A percentile compares a stretch with the other conserved stretches of the same genome.
Conservation (phyloP, 805 yeast genomes). For the Ogataea naganishii region DNA sequence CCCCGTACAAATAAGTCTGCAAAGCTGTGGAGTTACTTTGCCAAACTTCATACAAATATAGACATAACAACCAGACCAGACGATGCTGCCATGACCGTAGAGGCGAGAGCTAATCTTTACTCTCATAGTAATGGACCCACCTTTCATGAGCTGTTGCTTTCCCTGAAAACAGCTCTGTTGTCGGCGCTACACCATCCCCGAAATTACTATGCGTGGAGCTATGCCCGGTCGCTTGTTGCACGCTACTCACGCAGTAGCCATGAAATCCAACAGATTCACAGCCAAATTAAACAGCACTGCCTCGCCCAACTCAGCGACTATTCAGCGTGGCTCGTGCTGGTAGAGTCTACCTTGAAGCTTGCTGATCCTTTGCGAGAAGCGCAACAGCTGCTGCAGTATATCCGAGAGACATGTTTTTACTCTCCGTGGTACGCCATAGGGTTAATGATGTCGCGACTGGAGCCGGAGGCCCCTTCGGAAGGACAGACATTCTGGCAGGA, state of each 20-base stretch:
- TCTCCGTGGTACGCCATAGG: constrained; percentile 1
- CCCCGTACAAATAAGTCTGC: constrained; percentile 26
- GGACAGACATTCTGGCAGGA: neutral
- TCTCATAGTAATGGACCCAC: no score
- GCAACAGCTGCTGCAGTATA: no score
- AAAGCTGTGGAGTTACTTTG: constrained; percentile 21
- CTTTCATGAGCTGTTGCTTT: neutral
- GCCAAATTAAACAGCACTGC: constrained; percentile 6
- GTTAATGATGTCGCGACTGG: no score
- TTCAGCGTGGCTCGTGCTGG: constrained; percentile 14
- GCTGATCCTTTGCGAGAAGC: neutral
- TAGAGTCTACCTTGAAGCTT: constrained; percentile 5
- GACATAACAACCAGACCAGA: neutral
- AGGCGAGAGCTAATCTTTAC: no score
- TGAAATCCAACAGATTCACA: constrained; percentile 1
- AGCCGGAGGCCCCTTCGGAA: neutral
- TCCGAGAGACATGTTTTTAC: neutral
- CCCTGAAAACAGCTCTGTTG: constrained; percentile 13
- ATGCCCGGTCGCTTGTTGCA: constrained; percentile 17
- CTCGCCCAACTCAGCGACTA: constrained; percentile 8
- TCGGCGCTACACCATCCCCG: constrained; percentile 33
- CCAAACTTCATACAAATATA: constrained; percentile 5
- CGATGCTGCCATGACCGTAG: neutral
- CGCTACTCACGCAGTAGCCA: constrained; percentile 1
- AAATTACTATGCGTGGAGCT: constrained; percentile 42